A percentile compares a stretch with the other conserved stretches of the same genome.
Conservation (phyloP, 768 basidiomycete genomes). For the Hortiboletus campestris region DNA sequence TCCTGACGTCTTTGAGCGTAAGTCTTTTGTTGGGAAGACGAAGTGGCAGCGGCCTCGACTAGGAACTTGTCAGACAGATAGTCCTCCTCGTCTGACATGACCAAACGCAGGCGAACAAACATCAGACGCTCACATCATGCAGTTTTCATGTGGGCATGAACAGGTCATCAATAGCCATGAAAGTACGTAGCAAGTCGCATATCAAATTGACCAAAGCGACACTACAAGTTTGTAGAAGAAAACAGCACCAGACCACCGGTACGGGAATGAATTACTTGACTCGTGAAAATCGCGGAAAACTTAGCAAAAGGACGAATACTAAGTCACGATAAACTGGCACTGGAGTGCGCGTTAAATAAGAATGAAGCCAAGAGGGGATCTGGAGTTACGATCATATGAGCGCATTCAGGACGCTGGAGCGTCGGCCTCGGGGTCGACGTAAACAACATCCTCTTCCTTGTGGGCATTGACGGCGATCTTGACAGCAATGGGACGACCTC, state of each 20-base stretch:
- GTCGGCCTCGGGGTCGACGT: conserved; percentile 32
- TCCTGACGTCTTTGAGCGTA: conserved; percentile 73
- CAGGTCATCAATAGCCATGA: conserved; percentile 28
- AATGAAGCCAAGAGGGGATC: conserved; percentile 26
- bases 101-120: conserved; percentile 20
- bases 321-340: conserved; percentile 31
- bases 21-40: conserved; percentile 48
- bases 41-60: conserved; percentile 35
- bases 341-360: conserved; percentile 25
- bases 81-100: conserved; percentile 76
- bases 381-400: conserved; percentile 15
- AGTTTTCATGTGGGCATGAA: conserved; percentile 14
- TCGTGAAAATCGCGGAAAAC: conserved; percentile 38
- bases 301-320: conserved; percentile 35
- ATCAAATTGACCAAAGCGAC: conserved; percentile 28
- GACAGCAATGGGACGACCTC: conserved; percentile 83
- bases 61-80: conserved; percentile 90
- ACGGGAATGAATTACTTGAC: conserved; percentile 28
- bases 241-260: conserved; percentile 48
- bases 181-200: conserved; percentile 29
- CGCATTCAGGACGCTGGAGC: conserved; percentile 27
- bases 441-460: conserved; percentile 53
- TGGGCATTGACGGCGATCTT: conserved; percentile 92
- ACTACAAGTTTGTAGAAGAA: conserved; percentile 31
- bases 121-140: conserved; percentile 6